Evolutionary conservation across 768 basidiomycete species (phyloP), one percentile per base, ranked within the genome.

Genomic region (Tricholoma flavovirens): DNA sequence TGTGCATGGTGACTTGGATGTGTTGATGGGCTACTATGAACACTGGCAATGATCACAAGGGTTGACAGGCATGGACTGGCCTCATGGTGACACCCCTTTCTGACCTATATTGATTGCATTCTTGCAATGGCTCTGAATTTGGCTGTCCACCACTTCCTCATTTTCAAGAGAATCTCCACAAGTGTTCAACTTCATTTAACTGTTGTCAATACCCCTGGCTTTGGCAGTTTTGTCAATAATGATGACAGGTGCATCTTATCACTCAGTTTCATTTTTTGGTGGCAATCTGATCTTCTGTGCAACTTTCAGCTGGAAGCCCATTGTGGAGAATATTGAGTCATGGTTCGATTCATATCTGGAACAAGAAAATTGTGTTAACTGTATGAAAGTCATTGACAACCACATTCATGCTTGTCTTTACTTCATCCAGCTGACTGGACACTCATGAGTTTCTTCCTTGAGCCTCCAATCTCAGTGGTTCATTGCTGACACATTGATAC

Each of bases 201-300:
- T 15, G 96, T 99, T 59, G 97, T 99, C 60, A 97, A 99, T 70
- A 99, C 95, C 26, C 97, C 97, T 55, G 97, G 97, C 32, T 99
- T 98, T 67, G 97, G 97, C 59, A 97, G 98, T 72, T 98, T 97
- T 71, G 95, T 98, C 68, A 98, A 99, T 80, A 99, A 99, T 71
- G 93, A 97, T 64, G 93, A 97, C 67, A 94, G 94, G 93, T 93
- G 60, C 61, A 74, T 61, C 61, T 63, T 49, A 61, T 56, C 38
- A 52, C n/a, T n/a, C n/a, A 54, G 53, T 56, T 55, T 57, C 60
- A 51, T 36, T n/a, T 36, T 26, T 19, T 32, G 51, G 52, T 50
- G 49, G 55, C 63, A 53, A 60, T 63, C 42, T 59, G 60, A 62
- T 30, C 61, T 65, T 61, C 51, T 58, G 19, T 49, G 19, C 30